Conservation (phyloP, 1,284 basidiomycete genomes). For the Coriolopsis trogii region DNA sequence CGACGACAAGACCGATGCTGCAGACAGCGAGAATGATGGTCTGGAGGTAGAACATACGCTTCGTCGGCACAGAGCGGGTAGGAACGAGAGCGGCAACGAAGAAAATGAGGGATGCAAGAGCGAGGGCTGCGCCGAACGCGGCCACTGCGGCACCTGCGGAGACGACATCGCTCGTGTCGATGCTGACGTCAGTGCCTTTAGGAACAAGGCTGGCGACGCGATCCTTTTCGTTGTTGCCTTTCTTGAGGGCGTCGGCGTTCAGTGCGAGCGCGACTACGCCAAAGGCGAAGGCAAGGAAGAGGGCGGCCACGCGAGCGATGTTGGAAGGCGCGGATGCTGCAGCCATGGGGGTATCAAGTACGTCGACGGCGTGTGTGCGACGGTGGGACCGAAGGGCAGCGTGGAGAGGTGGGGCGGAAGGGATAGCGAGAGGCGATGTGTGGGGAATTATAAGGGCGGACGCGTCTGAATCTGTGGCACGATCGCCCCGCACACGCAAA, state of each 20-base stretch:
- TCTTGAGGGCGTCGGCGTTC: conserved; percentile 44
- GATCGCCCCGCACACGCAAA: too few relatives aligned
- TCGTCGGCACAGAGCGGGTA: conserved; percentile 2
- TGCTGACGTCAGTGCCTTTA: conserved; percentile 31
- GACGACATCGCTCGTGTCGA: conserved; percentile 45
- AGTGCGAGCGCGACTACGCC: conserved; percentile 38
- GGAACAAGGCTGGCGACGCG: conserved; percentile 30
- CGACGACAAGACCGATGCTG: conserved; percentile 53
- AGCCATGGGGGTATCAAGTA: conserved; percentile 9
- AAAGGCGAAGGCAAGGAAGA: conserved; percentile 41
- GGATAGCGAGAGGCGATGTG: background rate
- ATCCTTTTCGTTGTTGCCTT: conserved; percentile 39
- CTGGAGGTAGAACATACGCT: conserved; percentile 30
- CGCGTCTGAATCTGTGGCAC: too few relatives aligned
- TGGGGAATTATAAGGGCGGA: too few relatives aligned
- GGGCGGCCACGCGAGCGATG: conserved; percentile 34
- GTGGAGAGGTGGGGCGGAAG: background rate
- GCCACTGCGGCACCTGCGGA: conserved; percentile 49
- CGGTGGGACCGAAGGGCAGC: background rate
- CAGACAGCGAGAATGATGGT: conserved; percentile 50
- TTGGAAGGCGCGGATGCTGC: conserved; percentile 15
- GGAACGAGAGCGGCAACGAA: conserved; percentile 29
- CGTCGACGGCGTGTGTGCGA: background rate
- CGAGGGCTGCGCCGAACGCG: conserved; percentile 44
- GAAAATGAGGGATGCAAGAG: conserved; percentile 39